A percentile compares a stretch with the other conserved stretches of the same genome.
These are phyloP conservation scores for Apiospora marii DNA, from an alignment of 2,329 filamentous ascomycete species.

Conservation along the genomic window DNA sequence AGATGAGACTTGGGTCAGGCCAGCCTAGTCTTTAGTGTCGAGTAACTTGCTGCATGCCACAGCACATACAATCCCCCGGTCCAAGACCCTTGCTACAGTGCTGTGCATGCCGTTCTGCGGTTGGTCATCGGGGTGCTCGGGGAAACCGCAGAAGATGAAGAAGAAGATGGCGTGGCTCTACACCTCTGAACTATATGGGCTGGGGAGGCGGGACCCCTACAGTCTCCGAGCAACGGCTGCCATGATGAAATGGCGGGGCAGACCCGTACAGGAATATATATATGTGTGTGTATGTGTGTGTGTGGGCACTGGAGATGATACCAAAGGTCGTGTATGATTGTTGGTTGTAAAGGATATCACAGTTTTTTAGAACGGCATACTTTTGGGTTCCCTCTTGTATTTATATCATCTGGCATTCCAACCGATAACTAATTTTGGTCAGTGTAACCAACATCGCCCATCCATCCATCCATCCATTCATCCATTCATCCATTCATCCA, in stretches of 20 bases:
- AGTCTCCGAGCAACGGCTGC: background rate
- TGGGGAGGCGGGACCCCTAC: background rate
- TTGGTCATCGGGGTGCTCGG: background rate
- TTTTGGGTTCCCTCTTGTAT: constrained; percentile 1
- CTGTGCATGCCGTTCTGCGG: background rate
- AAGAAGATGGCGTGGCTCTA: no score
- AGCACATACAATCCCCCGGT: background rate
- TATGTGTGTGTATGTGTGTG: background rate
- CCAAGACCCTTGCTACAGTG: background rate
- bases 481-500: background rate
- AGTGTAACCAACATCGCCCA: background rate
- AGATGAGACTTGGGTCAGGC: background rate
- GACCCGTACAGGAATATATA: background rate
- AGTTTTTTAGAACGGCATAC: background rate
- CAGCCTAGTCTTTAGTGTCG: background rate
- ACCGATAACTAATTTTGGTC: background rate
- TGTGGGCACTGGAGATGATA: background rate
- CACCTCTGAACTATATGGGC: background rate
- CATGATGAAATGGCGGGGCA: background rate
- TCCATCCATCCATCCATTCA: background rate
- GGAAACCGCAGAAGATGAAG: background rate
- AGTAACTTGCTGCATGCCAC: background rate
- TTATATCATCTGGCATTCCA: background rate
- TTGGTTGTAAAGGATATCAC: background rate
- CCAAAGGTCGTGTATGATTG: background rate